phyloP scores from a whole-genome alignment of 2,329 filamentous ascomycete genomes.

The Alternaria tenuissima region DNA sequence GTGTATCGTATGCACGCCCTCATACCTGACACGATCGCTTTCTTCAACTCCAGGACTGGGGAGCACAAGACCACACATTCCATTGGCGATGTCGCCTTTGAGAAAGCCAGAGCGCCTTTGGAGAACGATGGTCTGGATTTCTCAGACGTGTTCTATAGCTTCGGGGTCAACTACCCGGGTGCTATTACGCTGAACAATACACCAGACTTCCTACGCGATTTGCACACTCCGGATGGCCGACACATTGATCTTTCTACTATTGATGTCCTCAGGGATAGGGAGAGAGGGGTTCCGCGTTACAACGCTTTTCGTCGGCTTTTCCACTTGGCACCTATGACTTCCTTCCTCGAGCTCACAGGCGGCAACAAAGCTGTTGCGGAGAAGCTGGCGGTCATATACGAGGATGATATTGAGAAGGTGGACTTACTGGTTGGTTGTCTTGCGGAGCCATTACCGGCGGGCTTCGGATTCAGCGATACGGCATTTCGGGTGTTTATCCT shows the following conservation, averaged over 20 bases:
- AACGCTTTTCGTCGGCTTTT: slow-evolving; percentile 57
- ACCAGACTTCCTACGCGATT: slow-evolving; percentile 53
- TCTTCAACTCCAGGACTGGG: slow-evolving; percentile 43
- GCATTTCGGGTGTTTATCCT: slow-evolving; percentile 58
- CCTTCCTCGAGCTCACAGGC: slow-evolving; percentile 41
- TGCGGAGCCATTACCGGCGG: slow-evolving; percentile 54
- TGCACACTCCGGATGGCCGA: slow-evolving; percentile 54
- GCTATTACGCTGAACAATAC: slow-evolving; percentile 55
- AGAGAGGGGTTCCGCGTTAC: slow-evolving; percentile 59
- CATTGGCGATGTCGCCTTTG: slow-evolving; percentile 37
- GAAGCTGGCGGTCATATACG: slow-evolving; percentile 39
- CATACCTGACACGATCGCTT: slow-evolving; percentile 52
- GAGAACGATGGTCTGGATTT: slow-evolving; percentile 23
- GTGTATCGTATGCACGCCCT: slow-evolving; percentile 57
- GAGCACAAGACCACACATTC: slow-evolving; percentile 37
- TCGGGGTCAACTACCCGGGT: slow-evolving; percentile 59
- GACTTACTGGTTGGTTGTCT: slow-evolving; percentile 56
- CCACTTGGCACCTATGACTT: slow-evolving; percentile 47
- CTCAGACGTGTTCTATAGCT: slow-evolving; percentile 52
- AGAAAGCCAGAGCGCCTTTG: slow-evolving; percentile 45
- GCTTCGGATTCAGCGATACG: slow-evolving; percentile 60
- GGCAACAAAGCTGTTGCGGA: neutral
- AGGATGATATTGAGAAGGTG: slow-evolving; percentile 53
- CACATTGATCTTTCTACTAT: slow-evolving; percentile 57
- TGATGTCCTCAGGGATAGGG: slow-evolving; percentile 58